Evolutionary conservation across 768 basidiomycete genomes (phyloP), one percentile per base, ranked within the genome.

Genomic region (Heimioporus sp.): DNA sequence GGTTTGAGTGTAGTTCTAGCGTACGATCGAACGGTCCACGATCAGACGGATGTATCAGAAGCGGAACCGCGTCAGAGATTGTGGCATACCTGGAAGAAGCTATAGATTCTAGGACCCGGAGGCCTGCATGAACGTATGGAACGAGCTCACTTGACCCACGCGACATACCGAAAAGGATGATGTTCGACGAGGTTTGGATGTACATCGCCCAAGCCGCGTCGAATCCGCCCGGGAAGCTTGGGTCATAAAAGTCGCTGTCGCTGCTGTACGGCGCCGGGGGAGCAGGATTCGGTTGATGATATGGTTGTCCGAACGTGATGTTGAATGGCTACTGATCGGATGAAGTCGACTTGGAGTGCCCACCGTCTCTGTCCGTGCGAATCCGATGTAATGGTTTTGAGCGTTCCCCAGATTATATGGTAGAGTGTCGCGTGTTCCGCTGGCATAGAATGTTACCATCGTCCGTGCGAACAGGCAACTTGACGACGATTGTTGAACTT

Each of bases 301-400:
- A 28, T 6, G 24, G 24, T 7, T 28, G 24, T 28, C 7, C 24
- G 24, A 28, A 28, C n/a, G n/a, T n/a, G n/a, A n/a, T n/a, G n/a
- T n/a, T n/a, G 24, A 28, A 28, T 28, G 1, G 5, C 24, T 28
- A n/a, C n/a, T n/a, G n/a, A n/a, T n/a, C n/a, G n/a, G n/a, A n/a
- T n/a, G n/a, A n/a, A n/a, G n/a, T n/a, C n/a, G n/a, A n/a, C n/a
- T n/a, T n/a, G n/a, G n/a, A n/a, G n/a, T n/a, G 17, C 61, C 19
- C 51, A 79, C 77, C 1, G 76, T 77, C 55, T 81, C 80, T 0
- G 79, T 81, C 55, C 82, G 80, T 16, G 73, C 73, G 39, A 81
- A 60, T 1, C 78, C 80, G 13, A 79, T 71, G 52, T 74, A 82
- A 56, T 81, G 75, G 54, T 79, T 71, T 41, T 63, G 54, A 4